These are phyloP conservation scores for Carex scoparia DNA, from an alignment of 176 grass and related monocot genomes.

Conservation along the genomic window DNA sequence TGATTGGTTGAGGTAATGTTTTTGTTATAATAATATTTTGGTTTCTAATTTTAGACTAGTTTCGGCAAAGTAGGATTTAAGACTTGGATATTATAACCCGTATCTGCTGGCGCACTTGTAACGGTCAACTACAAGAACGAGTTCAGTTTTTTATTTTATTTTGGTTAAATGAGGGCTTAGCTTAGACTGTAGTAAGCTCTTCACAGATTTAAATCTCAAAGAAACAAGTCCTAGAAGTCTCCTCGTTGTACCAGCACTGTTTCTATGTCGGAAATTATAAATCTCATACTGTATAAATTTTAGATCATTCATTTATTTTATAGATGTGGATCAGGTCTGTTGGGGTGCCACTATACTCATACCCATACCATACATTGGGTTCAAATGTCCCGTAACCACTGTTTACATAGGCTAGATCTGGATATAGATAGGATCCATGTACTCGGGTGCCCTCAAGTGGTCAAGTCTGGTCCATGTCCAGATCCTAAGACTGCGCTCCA, in stretches of 20 bases:
- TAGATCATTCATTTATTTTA: not conserved
- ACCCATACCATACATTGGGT: not conserved
- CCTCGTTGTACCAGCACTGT: not conserved
- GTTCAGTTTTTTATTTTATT: not conserved
- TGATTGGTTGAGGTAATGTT: conserved; percentile 68
- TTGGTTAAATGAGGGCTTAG: not conserved
- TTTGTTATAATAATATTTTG: conserved; percentile 16
- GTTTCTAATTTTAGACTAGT: not conserved
- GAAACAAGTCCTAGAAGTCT: not conserved
- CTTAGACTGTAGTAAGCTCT: not conserved
- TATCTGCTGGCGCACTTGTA: not conserved
- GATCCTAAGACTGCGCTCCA: no score
- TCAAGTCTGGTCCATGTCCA: not conserved
- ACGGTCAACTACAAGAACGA: not conserved
- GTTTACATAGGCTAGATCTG: not conserved
- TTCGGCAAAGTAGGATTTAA: not conserved
- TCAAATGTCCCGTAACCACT: not conserved
- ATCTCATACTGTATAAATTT: not conserved
- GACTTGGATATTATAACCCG: not conserved
- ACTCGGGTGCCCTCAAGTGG: not conserved
- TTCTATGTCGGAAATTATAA: not conserved
- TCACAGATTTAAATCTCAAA: not conserved
- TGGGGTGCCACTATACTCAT: not conserved
- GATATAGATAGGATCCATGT: not conserved
- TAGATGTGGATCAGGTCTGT: not conserved